Percentiles rank a stretch among this genome's conserved stretches.
Evolutionary conservation across 2,329 filamentous ascomycete genomes (phyloP).

Genomic region (Boeremia exigua): DNA sequence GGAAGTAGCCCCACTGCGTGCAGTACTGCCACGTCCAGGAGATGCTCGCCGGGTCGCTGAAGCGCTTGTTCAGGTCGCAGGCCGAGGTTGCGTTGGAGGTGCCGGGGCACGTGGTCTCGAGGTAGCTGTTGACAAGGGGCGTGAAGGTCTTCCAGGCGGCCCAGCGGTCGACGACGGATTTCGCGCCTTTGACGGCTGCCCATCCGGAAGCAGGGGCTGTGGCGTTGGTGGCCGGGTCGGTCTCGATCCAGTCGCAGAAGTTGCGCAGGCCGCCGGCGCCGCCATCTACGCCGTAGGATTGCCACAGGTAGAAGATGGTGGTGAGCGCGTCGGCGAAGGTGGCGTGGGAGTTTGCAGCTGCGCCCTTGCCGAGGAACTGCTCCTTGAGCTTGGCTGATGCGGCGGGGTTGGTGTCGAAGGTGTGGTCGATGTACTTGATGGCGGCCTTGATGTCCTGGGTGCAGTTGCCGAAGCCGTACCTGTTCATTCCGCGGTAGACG

Average conservation of each 20-base stretch:
- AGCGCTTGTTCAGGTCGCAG: constrained; percentile 49
- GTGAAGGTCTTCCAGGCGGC: constrained; percentile 50
- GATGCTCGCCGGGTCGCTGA: constrained; percentile 48
- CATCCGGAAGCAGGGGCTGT: constrained; percentile 51
- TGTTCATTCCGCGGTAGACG: constrained; percentile 55
- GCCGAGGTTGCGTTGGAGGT: constrained; percentile 28
- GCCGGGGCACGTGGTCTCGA: constrained; percentile 51
- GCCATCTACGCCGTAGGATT: constrained; percentile 52
- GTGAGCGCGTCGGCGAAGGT: constrained; percentile 55
- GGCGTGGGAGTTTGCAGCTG: constrained; percentile 54
- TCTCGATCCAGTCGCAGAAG: constrained; percentile 57
- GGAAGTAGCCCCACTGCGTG: constrained; percentile 59
- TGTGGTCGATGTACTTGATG: constrained; percentile 56
- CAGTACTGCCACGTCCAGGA: constrained; percentile 61
- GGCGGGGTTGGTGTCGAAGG: constrained; percentile 45
- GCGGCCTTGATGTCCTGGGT: constrained; percentile 57
- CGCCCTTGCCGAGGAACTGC: constrained; percentile 56
- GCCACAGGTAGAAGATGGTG: constrained; percentile 52
- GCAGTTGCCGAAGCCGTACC: constrained; percentile 54
- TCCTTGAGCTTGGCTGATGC: constrained; percentile 53
- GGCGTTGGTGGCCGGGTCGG: constrained; percentile 46
- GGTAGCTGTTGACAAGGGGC: constrained; percentile 47
- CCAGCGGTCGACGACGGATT: constrained; percentile 52
- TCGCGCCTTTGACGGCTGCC: constrained; percentile 49
- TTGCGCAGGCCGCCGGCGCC: constrained; percentile 40